Percentiles rank a stretch among this genome's conserved stretches.
Evolutionary conservation across 1,139 yeast species (phyloP).

Genomic region (Debaryomycetaceae sp.): DNA sequence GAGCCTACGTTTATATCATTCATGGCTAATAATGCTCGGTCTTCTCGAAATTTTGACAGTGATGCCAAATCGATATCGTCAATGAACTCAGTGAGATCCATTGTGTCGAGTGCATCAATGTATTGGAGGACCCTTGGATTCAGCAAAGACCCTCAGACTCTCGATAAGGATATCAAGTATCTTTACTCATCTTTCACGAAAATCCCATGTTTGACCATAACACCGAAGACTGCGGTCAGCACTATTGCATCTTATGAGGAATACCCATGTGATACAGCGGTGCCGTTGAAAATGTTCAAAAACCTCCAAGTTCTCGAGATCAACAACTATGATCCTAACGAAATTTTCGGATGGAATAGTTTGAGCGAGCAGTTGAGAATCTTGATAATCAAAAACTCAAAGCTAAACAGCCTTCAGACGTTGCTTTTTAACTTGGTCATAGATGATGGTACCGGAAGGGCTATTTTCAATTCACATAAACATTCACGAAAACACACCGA

Average conservation of each 20-base stretch:
- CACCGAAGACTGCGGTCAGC: constrained; percentile 56
- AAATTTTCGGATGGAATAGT: constrained; percentile 62
- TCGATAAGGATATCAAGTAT: constrained; percentile 51
- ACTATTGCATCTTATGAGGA: constrained; percentile 63
- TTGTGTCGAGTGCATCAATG: constrained; percentile 43
- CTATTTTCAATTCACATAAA: constrained; percentile 31
- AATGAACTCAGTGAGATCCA: constrained; percentile 60
- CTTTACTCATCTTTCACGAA: constrained; percentile 65
- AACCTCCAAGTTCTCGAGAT: constrained; percentile 62
- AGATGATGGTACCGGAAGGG: constrained; percentile 53
- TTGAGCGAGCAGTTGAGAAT: constrained; percentile 56
- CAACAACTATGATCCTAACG: constrained; percentile 59
- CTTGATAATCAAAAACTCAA: constrained; percentile 50
- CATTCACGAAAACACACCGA: constrained; percentile 15
- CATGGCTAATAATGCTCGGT: constrained; percentile 48
- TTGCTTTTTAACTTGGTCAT: constrained; percentile 47
- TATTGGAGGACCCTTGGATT: constrained; percentile 41
- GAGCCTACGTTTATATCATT: constrained; percentile 54
- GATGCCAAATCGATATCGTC: constrained; percentile 63
- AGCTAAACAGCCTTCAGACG: constrained; percentile 50
- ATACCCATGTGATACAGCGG: constrained; percentile 68
- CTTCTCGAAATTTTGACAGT: constrained; percentile 45
- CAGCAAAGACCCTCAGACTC: constrained; percentile 41
- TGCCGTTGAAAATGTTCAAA: constrained; percentile 58
- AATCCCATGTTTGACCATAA: constrained; percentile 58